phyloP scores from a whole-genome alignment of 306 rosid species.

The Cyclanthera cordifolia region DNA sequence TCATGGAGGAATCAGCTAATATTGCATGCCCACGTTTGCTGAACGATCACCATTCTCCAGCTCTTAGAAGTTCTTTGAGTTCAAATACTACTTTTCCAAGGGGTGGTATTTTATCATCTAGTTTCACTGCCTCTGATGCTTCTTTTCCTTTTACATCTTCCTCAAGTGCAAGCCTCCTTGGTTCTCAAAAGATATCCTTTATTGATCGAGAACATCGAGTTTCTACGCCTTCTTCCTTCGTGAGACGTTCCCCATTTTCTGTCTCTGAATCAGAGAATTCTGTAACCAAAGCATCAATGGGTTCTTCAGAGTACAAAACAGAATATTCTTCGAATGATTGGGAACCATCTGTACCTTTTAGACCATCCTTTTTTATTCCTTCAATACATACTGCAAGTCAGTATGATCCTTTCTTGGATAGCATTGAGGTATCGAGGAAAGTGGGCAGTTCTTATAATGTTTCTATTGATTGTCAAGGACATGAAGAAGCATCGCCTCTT shows the following conservation, averaged over 20 bases:
- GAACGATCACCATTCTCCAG: conserved; percentile 22
- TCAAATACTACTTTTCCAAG: conserved; percentile 18
- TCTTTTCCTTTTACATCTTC: conserved; percentile 31
- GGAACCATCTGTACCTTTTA: conserved; percentile 92
- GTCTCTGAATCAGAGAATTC: conserved; percentile 32
- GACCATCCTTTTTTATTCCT: conserved; percentile 67
- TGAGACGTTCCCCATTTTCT: conserved; percentile 31
- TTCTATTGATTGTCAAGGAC: conserved; percentile 35
- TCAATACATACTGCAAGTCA: conserved; percentile 39
- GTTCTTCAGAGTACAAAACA: conserved; percentile 28
- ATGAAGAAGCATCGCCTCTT: conserved; percentile 34
- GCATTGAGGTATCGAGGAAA: conserved; percentile 60
- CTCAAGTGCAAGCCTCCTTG: conserved; percentile 20
- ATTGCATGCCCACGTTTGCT: conserved; percentile 21
- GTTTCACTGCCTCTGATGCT: conserved; percentile 26
- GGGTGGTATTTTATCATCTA: conserved; percentile 22
- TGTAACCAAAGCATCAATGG: conserved; percentile 24
- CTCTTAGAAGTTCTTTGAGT: conserved; percentile 19
- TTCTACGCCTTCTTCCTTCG: conserved; percentile 25
- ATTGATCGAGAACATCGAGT: conserved; percentile 28
- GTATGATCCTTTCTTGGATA: conserved; percentile 60
- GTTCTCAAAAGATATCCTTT: conserved; percentile 27
- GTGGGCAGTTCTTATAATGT: conserved; percentile 48
- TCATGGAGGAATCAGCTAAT: conserved; percentile 31
- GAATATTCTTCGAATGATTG: conserved; percentile 47